Conservation (phyloP, 371 early-diverging fungal species). For the Zopfochytrium polystomum region DNA sequence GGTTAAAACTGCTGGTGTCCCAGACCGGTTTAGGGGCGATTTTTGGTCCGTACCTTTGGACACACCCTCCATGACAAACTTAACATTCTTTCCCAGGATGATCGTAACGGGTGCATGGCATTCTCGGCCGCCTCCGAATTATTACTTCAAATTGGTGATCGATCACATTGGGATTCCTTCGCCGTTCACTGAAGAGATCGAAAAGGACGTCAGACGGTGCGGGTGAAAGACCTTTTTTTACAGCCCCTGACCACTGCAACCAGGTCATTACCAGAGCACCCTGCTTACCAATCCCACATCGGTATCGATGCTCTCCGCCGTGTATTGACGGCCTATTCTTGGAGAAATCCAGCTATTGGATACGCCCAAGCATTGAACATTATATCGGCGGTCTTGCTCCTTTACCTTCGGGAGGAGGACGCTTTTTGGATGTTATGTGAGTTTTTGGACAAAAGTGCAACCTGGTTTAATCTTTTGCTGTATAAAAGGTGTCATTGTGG, state of each 20-base stretch:
- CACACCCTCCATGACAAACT: neutral
- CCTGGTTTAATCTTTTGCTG: slow-evolving; percentile 1
- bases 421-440: slow-evolving; percentile 64
- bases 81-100: slow-evolving; percentile 32
- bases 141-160: slow-evolving; percentile 39
- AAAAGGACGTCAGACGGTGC: slow-evolving; percentile 62
- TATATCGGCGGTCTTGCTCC: slow-evolving; percentile 57
- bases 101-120: slow-evolving; percentile 48
- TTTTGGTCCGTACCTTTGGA: slow-evolving; percentile 39
- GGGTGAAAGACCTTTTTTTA: neutral
- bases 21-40: slow-evolving; percentile 46
- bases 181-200: slow-evolving; percentile 60
- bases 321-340: slow-evolving; percentile 59
- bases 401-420: slow-evolving; percentile 60
- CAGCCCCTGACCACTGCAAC: neutral
- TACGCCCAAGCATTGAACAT: slow-evolving; percentile 72
- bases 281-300: slow-evolving; percentile 56
- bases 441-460: slow-evolving; percentile 2
- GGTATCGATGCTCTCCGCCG: slow-evolving; percentile 61
- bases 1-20: slow-evolving; percentile 42
- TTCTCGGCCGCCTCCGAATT: slow-evolving; percentile 40
- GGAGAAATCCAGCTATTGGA: slow-evolving; percentile 62
- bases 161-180: slow-evolving; percentile 32
- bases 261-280: slow-evolving; percentile 60
- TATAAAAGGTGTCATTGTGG: slow-evolving; percentile 47